Conservation (phyloP, 164 flowering plant species). For the Protea cynaroides region DNA sequence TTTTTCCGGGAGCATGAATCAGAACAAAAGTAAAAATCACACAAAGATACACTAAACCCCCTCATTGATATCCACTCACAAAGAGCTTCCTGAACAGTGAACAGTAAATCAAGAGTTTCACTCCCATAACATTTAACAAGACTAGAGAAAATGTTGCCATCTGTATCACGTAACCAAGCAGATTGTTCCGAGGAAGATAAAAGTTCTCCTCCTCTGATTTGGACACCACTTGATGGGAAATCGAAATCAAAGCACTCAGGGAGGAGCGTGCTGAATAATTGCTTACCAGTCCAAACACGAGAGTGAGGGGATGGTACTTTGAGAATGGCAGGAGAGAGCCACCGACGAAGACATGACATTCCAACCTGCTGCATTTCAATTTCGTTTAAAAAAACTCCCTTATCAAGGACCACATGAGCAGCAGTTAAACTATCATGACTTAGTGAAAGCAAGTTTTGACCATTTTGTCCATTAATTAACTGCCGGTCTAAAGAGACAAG, state of each 20-base stretch:
- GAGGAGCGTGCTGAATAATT: constrained; percentile 68
- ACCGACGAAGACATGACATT: constrained; percentile 44
- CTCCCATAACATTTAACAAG: constrained; percentile 33
- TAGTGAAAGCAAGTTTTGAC: constrained; percentile 61
- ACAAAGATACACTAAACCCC: constrained; percentile 77
- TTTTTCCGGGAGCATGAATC: constrained; percentile 40
- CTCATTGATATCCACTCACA: constrained; percentile 80
- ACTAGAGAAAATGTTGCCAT: constrained; percentile 40
- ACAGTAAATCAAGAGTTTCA: constrained; percentile 40
- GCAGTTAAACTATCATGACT: constrained; percentile 84
- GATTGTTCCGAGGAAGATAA: constrained; percentile 42
- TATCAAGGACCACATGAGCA: constrained; percentile 49
- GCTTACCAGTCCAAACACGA: constrained; percentile 68
- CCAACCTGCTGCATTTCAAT: constrained; percentile 70
- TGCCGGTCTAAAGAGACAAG: constrained; percentile 67
- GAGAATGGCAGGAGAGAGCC: constrained; percentile 42
- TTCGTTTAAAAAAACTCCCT: constrained; percentile 35
- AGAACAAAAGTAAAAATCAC: constrained; percentile 58
- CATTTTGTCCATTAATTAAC: constrained; percentile 66
- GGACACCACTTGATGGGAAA: constrained; percentile 31
- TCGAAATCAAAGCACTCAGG: constrained; percentile 48
- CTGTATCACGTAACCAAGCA: constrained; percentile 54
- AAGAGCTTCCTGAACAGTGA: constrained; percentile 61
- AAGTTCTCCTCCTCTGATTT: constrained; percentile 52
- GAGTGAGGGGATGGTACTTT: constrained; percentile 29